Evolutionary conservation across 176 grass and related monocot species (phyloP), one percentile per base, ranked within the genome.

Genomic region (Oryza brachyantha): DNA sequence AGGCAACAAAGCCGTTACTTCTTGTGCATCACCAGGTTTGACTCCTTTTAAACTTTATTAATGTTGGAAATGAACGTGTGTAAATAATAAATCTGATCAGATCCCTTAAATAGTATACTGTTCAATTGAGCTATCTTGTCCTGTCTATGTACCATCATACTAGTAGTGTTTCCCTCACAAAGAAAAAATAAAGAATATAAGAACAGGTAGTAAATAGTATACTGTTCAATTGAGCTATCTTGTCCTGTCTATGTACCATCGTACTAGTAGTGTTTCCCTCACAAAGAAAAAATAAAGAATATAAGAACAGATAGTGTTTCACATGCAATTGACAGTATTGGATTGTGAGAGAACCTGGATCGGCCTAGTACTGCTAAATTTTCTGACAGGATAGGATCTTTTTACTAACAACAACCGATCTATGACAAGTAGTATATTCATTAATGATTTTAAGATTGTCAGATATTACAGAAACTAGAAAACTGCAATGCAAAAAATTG

Each of bases 401-500:
- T 57, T 57, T 46, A 43, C 35, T 68, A 32, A 75, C 62, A 74
- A 70, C 37, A 17, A 54, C 73, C 7, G 37, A 34, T 77, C 42
- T 41, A 52, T 77, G 57, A n/a, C n/a, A n/a, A n/a, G n/a, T n/a
- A 6, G 12, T 77, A 64, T 42, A 31, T 57, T 78, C 64, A 7
- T 11, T 38, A 81, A 24, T 54, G 84, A 25, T 68, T 52, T 75
- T 34, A 66, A 32, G 34, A 62, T 81, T 81, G 46, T 45, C 22
- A 48, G 58, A 73, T 13, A 77, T 57, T n/a, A n/a, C n/a, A n/a
- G n/a, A n/a, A n/a, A n/a, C n/a, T n/a, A n/a, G n/a, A n/a, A n/a
- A n/a, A n/a, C n/a, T 26, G 12, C 13, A 13, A 68, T 16, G 3
- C n/a, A n/a, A 46, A 72, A 29, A n/a, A n/a, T n/a, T n/a, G n/a